Conservation (phyloP, 2,329 filamentous ascomycete species). For the Trichoderma atroviride region DNA sequence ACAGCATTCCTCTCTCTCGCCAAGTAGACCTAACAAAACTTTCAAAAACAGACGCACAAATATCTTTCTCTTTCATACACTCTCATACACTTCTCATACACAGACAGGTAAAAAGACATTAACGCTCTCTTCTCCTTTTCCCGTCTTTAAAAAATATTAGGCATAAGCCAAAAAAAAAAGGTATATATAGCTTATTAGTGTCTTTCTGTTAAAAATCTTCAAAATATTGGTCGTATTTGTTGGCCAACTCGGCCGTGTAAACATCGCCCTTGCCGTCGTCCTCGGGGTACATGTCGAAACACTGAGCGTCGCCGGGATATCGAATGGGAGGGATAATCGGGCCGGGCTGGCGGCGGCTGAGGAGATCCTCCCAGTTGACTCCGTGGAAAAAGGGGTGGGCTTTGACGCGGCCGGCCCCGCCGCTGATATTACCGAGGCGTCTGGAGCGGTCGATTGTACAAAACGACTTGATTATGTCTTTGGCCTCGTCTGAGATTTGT, state of each 20-base stretch:
- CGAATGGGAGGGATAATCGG: slow-evolving; percentile 77
- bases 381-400: slow-evolving; percentile 73
- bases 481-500: slow-evolving; percentile 65
- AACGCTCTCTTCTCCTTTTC: neutral
- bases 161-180: neutral
- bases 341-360: slow-evolving; percentile 63
- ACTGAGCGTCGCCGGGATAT: slow-evolving; percentile 73
- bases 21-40: neutral
- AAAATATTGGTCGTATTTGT: slow-evolving; percentile 72
- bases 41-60: neutral
- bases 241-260: slow-evolving; percentile 70
- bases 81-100: neutral
- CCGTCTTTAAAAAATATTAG: neutral
- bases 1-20: neutral
- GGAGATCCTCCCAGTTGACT: slow-evolving; percentile 74
- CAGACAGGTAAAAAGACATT: neutral
- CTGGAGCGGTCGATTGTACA: slow-evolving; percentile 79
- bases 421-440: slow-evolving; percentile 76
- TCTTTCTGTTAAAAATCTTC: slow-evolving; percentile 62
- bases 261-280: slow-evolving; percentile 66
- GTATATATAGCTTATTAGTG: neutral
- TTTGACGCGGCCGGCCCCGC: slow-evolving; percentile 73
- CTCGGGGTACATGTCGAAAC: slow-evolving; percentile 82
- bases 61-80: neutral
- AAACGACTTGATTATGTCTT: slow-evolving; percentile 74